Conservation (phyloP, 495 filamentous ascomycete species). For the Aspergillus wentii region DNA sequence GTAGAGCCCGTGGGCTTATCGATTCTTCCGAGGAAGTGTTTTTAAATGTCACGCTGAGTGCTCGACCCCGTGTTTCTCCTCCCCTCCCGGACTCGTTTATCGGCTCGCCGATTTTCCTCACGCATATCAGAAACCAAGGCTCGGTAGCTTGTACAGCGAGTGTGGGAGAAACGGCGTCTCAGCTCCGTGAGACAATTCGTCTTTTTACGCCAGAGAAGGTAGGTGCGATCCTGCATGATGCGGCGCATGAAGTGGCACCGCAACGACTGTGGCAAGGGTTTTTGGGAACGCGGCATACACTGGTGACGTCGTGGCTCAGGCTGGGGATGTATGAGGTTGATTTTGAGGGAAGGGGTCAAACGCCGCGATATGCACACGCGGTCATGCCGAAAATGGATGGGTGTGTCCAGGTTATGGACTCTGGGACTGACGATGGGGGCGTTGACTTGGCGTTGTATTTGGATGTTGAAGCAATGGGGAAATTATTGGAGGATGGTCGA, state of each 20-base stretch:
- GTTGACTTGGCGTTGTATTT: not conserved
- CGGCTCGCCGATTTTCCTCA: slow-evolving; percentile 26
- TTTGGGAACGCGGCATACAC: slow-evolving; percentile 25
- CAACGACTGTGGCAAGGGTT: slow-evolving; percentile 36
- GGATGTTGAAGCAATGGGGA: not conserved
- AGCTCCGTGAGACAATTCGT: slow-evolving; percentile 20
- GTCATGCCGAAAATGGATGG: slow-evolving; percentile 36
- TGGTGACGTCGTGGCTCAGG: slow-evolving; percentile 36
- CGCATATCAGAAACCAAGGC: not conserved
- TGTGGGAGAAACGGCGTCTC: slow-evolving; percentile 11
- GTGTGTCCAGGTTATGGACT: slow-evolving; percentile 25
- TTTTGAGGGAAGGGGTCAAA: slow-evolving; percentile 16
- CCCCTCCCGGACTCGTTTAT: slow-evolving; percentile 29
- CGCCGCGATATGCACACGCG: slow-evolving; percentile 26
- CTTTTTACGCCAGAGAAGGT: slow-evolving; percentile 29
- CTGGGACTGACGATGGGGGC: not conserved
- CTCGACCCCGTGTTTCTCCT: slow-evolving; percentile 20
- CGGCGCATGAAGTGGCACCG: slow-evolving; percentile 25
- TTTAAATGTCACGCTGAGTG: slow-evolving; percentile 26
- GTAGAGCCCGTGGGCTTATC: slow-evolving; percentile 17
- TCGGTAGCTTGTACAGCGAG: not conserved
- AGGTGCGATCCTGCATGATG: slow-evolving; percentile 24
- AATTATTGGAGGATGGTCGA: not conserved
- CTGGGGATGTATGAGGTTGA: slow-evolving; percentile 30
- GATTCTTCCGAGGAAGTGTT: slow-evolving; percentile 17